Evolutionary conservation across 305 asterid genomes (phyloP).

Genomic region (Rubia peregrina): DNA sequence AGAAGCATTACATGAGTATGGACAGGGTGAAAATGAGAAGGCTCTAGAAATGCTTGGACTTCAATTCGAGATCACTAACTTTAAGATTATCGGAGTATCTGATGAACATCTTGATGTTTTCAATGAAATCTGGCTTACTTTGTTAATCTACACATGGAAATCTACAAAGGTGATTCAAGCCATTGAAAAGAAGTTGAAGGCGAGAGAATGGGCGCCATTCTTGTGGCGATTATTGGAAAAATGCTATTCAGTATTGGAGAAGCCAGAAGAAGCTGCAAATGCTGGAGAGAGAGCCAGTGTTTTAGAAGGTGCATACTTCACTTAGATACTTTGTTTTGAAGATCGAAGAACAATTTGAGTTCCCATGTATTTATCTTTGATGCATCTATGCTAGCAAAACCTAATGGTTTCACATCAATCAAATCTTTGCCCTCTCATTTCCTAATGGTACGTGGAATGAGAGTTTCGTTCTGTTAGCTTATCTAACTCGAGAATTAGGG

Average conservation of each 20-base stretch:
- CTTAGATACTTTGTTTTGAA: constrained; percentile 8
- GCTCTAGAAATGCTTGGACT: constrained; percentile 60
- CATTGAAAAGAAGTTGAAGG: constrained; percentile 62
- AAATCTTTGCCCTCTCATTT: not conserved
- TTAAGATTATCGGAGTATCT: constrained; percentile 91
- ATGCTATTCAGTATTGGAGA: constrained; percentile 40
- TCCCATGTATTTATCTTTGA: not conserved
- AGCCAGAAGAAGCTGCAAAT: constrained; percentile 55
- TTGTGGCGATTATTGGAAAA: constrained; percentile 84
- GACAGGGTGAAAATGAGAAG: constrained; percentile 54
- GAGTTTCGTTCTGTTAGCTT: not conserved
- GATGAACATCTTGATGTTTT: constrained; percentile 93
- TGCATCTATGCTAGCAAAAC: not conserved
- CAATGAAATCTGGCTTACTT: constrained; percentile 53
- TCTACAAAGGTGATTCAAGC: constrained; percentile 49
- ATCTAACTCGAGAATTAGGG: not conserved
- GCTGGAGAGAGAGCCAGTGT: constrained; percentile 49
- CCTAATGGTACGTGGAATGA: not conserved
- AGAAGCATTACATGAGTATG: constrained; percentile 61
- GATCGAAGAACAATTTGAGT: not conserved
- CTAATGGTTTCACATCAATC: too few species aligned
- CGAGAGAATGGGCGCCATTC: constrained; percentile 68
- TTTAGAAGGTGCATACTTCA: constrained; percentile 53
- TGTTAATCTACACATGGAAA: constrained; percentile 56
- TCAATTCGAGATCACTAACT: constrained; percentile 51